Evolutionary conservation across 202 grass and related monocot species (phyloP).

Genomic region (Bolboschoenoplectus hybrid): DNA sequence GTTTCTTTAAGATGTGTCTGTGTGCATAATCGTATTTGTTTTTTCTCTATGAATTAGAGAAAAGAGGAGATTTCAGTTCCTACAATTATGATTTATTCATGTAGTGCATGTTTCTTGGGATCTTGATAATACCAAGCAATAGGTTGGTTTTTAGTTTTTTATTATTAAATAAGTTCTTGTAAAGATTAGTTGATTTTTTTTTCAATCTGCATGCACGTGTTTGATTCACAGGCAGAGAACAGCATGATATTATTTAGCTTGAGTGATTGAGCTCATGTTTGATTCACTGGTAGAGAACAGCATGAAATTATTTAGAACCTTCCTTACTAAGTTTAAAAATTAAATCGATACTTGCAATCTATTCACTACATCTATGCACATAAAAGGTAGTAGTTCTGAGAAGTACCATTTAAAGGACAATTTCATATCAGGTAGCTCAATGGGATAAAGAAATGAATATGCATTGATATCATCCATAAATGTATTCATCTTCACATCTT

Average conservation of each 20-base stretch:
- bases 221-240: neutral
- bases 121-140: neutral
- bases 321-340: neutral
- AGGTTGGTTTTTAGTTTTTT: neutral
- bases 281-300: neutral
- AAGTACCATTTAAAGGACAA: conserved; percentile 78
- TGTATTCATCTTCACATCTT: conserved; percentile 71
- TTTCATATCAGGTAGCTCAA: conserved; percentile 64
- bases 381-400: neutral
- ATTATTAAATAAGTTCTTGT: neutral
- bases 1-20: neutral
- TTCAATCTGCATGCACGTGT: neutral
- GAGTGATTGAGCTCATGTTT: neutral
- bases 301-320: neutral
- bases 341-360: neutral
- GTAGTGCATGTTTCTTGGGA: neutral
- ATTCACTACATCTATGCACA: neutral
- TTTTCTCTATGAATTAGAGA: neutral
- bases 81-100: neutral
- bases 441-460: conserved; percentile 80
- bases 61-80: neutral
- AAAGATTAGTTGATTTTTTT: neutral
- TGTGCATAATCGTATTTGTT: conserved; percentile 11
- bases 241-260: conserved; percentile 5
- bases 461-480: conserved; percentile 76